Evolutionary conservation across 768 basidiomycete genomes (phyloP), one percentile per base, ranked within the genome.

Genomic region (Flagelloscypha sp.): DNA sequence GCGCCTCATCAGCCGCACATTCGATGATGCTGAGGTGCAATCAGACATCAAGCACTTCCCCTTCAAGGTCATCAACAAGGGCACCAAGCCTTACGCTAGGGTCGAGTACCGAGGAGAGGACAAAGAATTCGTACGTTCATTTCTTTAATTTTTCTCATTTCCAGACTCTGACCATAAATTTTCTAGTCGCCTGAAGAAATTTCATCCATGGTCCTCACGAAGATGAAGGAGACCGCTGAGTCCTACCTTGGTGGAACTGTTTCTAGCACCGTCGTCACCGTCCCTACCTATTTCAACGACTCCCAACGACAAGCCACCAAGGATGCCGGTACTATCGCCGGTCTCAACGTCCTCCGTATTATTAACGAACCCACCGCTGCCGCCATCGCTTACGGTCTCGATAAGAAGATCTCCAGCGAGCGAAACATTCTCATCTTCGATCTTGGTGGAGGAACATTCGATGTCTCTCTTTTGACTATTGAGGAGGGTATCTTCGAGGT

Each of bases 281-380:
- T 97, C 44, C 93, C 93, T 21, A 92, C 93, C 24, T 97, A 97
- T 72, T 97, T 97, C 74, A 98, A 98, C 62, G 92, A 98, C 68
- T 93, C 94, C 17, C 94, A 98, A 58, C 86, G 94, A 56, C 90
- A 94, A 54, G 94, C 94, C 15, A 98, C 94, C 51, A 98, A 95
- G 70, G 94, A 98, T 54, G 92, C 94, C 24, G 94, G 94, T 49
- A 78, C 76, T 42, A 97, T 98, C 52, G 75, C 90, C 13, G 94
- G 94, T 44, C 65, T 98, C 47, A 90, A 94, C 56, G 85, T 97
- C 42, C 85, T 94, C 53, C 90, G 94, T 66, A 95, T 97, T 61
- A 94, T 97, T 69, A 97, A 97, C 67, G 94, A 98, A 62, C 92
- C 94, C 24, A 98, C 94, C 30, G 94, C 94, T 25, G 94, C 94